Conservation (phyloP, 2,329 filamentous ascomycete genomes). For the Ceratocystis cubensis region DNA sequence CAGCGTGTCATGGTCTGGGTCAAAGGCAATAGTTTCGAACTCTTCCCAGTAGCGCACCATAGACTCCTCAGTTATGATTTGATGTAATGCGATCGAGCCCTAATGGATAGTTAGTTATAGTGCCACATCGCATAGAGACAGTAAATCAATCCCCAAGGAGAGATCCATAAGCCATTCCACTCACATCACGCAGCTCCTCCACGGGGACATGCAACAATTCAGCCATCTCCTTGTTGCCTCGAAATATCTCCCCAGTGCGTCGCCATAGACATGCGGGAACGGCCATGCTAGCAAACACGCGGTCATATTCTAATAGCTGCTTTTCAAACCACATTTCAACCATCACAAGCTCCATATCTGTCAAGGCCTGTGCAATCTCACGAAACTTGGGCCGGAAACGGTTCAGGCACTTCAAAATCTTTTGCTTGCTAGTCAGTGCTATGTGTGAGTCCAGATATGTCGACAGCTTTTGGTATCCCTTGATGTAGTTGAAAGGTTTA, state of each 20-base stretch:
- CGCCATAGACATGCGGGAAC: conserved; percentile 97
- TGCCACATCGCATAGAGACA: not conserved
- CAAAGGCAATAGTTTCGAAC: conserved; percentile 94
- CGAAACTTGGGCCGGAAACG: conserved; percentile 91
- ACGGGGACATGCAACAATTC: conserved; percentile 89
- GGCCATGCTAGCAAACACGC: conserved; percentile 97
- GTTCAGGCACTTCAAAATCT: conserved; percentile 82
- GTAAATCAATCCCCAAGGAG: not conserved
- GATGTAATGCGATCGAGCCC: conserved; percentile 90
- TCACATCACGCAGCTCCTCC: conserved; percentile 77
- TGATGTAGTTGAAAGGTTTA: conserved; percentile 97
- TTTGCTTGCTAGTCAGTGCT: conserved; percentile 67
- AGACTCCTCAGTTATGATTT: conserved; percentile 89
- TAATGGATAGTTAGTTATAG: conserved; percentile 29
- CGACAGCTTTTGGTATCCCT: conserved; percentile 80
- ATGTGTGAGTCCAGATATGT: conserved; percentile 88
- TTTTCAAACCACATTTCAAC: conserved; percentile 99
- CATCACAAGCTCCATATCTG: conserved; percentile 83
- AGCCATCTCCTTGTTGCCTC: conserved; percentile 98
- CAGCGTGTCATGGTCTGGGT: conserved; percentile 84
- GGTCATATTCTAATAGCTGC: conserved; percentile 93
- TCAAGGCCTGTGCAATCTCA: conserved; percentile 83
- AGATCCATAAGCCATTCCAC: conserved; percentile 29
- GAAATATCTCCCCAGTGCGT: conserved; percentile 89
- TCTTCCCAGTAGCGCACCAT: conserved; percentile 98